A percentile compares a stretch with the other conserved stretches of the same genome.
Conservation (phyloP, 495 filamentous ascomycete genomes). For the Hypoxylon cercidicola region DNA sequence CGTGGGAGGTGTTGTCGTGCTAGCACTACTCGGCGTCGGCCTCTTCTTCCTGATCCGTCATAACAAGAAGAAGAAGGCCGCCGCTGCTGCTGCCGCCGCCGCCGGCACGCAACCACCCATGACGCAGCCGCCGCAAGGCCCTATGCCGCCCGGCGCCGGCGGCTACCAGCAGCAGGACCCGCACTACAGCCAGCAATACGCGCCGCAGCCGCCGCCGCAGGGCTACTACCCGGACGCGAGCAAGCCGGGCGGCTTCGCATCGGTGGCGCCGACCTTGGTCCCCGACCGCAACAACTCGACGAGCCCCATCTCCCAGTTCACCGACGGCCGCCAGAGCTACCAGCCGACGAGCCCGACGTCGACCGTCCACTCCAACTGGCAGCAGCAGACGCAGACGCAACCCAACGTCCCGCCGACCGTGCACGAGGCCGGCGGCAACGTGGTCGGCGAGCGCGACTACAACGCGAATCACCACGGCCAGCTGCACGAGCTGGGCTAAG, state of each 20-base stretch:
- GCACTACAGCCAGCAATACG: conserved; percentile 38
- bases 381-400: conserved; percentile 6
- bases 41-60: conserved; percentile 52
- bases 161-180: conserved; percentile 15
- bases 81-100: conserved; percentile 6
- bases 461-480: conserved; percentile 46
- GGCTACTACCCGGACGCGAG: conserved; percentile 32
- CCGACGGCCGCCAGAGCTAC: conserved; percentile 38
- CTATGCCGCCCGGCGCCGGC: neutral
- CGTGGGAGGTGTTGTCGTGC: conserved; percentile 57
- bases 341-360: conserved; percentile 41
- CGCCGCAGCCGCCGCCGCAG: conserved; percentile 32
- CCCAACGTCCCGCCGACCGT: conserved; percentile 43
- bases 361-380: conserved; percentile 40
- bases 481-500: conserved; percentile 43
- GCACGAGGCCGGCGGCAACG: conserved; percentile 47
- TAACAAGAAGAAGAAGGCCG: conserved; percentile 45
- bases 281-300: conserved; percentile 43
- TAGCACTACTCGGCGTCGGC: conserved; percentile 54
- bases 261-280: conserved; percentile 18
- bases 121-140: conserved; percentile 20
- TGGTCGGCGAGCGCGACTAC: conserved; percentile 40
- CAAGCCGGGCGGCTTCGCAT: conserved; percentile 41
- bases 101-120: conserved; percentile 22
- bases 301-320: conserved; percentile 42